These are phyloP conservation scores for Paecilomyces formosus DNA, from an alignment of 2,329 filamentous ascomycete species.

Conservation along the genomic window DNA sequence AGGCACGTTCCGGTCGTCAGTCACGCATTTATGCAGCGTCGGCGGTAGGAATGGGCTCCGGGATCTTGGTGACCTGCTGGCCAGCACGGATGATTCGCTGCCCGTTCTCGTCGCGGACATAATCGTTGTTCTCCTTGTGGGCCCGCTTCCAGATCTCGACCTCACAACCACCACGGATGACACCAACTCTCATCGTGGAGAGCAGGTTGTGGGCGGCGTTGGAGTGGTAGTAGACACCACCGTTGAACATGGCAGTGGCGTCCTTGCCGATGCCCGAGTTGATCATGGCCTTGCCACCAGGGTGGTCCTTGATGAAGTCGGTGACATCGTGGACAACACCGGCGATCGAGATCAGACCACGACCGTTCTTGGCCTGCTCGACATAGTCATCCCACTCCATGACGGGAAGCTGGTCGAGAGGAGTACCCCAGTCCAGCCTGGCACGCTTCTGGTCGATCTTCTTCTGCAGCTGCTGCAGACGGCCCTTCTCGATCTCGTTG, in stretches of 20 bases:
- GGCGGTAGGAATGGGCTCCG: constrained; percentile 71
- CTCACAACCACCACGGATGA: constrained; percentile 78
- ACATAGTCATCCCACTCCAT: constrained; percentile 83
- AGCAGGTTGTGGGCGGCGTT: constrained; percentile 86
- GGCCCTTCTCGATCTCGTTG: constrained; percentile 90
- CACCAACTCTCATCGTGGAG: constrained; percentile 80
- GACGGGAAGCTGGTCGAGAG: constrained; percentile 77
- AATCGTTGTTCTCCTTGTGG: constrained; percentile 74
- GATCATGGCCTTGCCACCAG: constrained; percentile 85
- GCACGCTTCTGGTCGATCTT: constrained; percentile 83
- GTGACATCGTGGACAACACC: constrained; percentile 81
- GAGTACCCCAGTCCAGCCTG: constrained; percentile 76
- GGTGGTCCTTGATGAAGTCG: constrained; percentile 80
- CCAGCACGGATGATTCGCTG: constrained; percentile 80
- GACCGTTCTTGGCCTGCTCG: constrained; percentile 67
- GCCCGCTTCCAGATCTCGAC: constrained; percentile 91
- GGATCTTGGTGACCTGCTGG: constrained; percentile 74
- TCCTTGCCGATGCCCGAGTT: constrained; percentile 76
- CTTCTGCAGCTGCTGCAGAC: constrained; percentile 83
- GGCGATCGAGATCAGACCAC: constrained; percentile 67
- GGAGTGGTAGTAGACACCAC: constrained; percentile 81
- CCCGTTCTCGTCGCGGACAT: constrained; percentile 72
- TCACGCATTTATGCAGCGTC: constrained; percentile 60
- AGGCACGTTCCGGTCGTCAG: background rate
- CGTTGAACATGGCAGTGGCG: constrained; percentile 85